Conservation (phyloP, 306 rosid genomes). For the Argentina anserina region DNA sequence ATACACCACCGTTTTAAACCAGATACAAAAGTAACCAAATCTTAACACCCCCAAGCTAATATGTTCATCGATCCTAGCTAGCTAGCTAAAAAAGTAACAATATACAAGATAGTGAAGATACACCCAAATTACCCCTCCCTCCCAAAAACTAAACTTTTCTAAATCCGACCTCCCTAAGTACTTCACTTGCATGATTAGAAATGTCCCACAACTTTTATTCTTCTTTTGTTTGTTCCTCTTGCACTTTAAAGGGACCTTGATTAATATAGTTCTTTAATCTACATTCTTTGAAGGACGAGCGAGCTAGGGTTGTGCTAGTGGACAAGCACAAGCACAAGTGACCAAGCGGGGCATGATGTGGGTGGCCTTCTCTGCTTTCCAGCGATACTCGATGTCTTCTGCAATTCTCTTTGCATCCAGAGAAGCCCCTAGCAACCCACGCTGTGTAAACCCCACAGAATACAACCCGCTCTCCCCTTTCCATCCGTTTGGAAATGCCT, state of each 20-base stretch:
- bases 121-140: not conserved
- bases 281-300: not conserved
- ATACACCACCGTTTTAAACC: constrained; percentile 2
- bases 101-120: not conserved
- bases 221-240: not conserved
- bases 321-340: constrained; percentile 14
- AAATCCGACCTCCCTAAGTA: not conserved
- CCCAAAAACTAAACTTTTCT: not conserved
- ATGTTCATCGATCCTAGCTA: not conserved
- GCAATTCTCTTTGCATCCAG: constrained; percentile 72
- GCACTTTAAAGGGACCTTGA: not conserved
- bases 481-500: constrained; percentile 78
- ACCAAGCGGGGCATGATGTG: constrained; percentile 23
- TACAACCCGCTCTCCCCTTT: constrained; percentile 70
- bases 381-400: constrained; percentile 53
- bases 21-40: not conserved
- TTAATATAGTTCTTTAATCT: not conserved
- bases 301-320: constrained; percentile 10
- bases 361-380: constrained; percentile 46
- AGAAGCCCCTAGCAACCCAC: constrained; percentile 80
- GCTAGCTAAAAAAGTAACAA: not conserved
- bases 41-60: constrained; percentile 5
- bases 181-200: not conserved
- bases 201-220: not conserved
- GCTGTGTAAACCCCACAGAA: constrained; percentile 79